Evolutionary conservation across 441 rosid species (phyloP).

Genomic region (Populus hybrid): DNA sequence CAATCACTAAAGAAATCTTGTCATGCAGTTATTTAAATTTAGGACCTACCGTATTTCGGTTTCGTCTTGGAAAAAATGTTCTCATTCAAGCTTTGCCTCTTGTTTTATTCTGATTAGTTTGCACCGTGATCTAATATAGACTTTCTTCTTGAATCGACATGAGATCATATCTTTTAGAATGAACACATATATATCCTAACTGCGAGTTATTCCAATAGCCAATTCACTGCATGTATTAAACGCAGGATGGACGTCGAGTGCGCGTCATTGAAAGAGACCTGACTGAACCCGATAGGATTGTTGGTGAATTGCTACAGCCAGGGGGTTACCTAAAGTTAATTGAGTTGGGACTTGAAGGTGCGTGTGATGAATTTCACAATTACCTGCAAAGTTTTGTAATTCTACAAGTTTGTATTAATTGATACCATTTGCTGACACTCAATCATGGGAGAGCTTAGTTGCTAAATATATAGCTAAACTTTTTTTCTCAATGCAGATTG

Average conservation of each 20-base stretch:
- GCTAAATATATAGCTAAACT: constrained; percentile 1
- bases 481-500: constrained; percentile 52
- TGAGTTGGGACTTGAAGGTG: constrained; percentile 84
- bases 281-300: constrained; percentile 79
- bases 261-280: constrained; percentile 81
- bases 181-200: neutral
- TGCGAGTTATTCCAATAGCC: neutral
- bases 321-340: constrained; percentile 80
- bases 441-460: neutral
- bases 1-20: neutral
- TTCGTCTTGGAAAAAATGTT: neutral
- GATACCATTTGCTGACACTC: neutral
- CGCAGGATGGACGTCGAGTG: constrained; percentile 75
- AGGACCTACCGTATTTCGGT: neutral
- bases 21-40: neutral
- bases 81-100: neutral
- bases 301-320: constrained; percentile 87
- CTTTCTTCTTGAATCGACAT: neutral
- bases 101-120: neutral
- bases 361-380: neutral
- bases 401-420: neutral
- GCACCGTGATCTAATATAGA: neutral
- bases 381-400: neutral
- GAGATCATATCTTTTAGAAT: neutral
- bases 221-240: constrained; percentile 7